A percentile compares a stretch with the other conserved stretches of the same genome.
Evolutionary conservation across 2,329 filamentous ascomycete genomes (phyloP).

Genomic region (Apiospora arundinis): DNA sequence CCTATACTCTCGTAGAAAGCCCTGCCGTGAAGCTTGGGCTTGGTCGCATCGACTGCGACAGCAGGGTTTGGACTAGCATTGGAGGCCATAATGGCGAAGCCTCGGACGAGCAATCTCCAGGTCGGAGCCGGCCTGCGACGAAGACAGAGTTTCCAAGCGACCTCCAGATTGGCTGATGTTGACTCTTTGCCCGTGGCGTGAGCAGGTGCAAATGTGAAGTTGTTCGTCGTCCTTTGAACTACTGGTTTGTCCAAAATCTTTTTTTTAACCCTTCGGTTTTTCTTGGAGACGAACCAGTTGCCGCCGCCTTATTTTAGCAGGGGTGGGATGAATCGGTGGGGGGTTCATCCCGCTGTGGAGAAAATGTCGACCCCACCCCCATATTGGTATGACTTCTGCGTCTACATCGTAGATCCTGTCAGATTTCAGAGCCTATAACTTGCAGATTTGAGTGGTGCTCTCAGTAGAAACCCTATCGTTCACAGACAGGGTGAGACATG

Average conservation of each 20-base stretch:
- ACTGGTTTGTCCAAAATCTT: background rate
- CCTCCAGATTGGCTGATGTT: conserved; percentile 16
- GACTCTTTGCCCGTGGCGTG: background rate
- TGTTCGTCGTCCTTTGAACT: background rate
- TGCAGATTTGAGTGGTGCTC: too few species aligned
- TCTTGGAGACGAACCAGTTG: background rate
- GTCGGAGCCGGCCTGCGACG: conserved; percentile 23
- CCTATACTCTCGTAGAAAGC: conserved; percentile 96
- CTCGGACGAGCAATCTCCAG: conserved; percentile 24
- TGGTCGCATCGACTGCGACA: conserved; percentile 33
- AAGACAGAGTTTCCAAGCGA: conserved; percentile 15
- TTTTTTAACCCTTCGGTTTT: background rate
- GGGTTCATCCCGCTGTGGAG: conserved; percentile 1
- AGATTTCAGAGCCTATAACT: too few species aligned
- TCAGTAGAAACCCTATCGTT: too few species aligned
- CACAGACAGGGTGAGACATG: too few species aligned
- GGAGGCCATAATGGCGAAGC: conserved; percentile 24
- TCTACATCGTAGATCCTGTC: too few species aligned
- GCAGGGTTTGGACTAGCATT: conserved; percentile 35
- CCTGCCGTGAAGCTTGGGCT: conserved; percentile 75
- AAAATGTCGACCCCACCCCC: background rate
- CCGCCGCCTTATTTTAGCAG: background rate
- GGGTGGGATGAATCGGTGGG: background rate
- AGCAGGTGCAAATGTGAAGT: background rate
- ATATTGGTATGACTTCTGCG: too few species aligned